Evolutionary conservation across 192 early-diverging fungal genomes (phyloP).

Genomic region (Linnemannia schmuckeri): DNA sequence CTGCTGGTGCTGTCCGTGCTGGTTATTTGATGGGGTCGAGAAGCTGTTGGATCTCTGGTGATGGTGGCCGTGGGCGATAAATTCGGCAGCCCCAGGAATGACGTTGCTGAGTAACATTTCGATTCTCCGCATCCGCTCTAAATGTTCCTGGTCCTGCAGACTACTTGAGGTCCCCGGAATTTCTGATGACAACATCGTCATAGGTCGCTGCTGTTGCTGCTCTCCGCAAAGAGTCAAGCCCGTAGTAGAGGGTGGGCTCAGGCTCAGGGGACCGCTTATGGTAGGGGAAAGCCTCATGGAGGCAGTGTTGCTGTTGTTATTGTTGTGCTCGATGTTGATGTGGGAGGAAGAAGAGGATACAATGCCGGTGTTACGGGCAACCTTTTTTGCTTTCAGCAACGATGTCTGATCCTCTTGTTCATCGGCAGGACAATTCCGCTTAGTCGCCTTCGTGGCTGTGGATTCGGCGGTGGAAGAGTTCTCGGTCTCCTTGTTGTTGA

Average conservation of each 20-base stretch:
- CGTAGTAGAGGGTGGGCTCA: neutral
- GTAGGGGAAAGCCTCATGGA: neutral
- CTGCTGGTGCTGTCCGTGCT: slow-evolving; percentile 11
- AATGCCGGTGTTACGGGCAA: neutral
- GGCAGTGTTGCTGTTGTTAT: neutral
- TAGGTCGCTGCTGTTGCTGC: neutral
- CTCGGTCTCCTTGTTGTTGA: neutral
- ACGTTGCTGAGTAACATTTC: slow-evolving; percentile 35
- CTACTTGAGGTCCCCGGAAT: neutral
- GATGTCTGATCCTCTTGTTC: slow-evolving; percentile 14
- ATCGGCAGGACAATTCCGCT: slow-evolving; percentile 8
- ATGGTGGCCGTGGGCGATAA: slow-evolving; percentile 22
- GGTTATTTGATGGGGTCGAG: neutral
- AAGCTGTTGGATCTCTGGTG: neutral
- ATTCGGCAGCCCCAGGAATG: slow-evolving; percentile 45
- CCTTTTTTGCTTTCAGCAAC: neutral
- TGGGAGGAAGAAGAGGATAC: neutral
- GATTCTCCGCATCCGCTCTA: slow-evolving; percentile 40
- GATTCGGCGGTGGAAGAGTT: neutral
- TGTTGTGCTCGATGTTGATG: neutral
- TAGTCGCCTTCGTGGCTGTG: slow-evolving; percentile 6
- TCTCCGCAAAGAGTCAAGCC: neutral
- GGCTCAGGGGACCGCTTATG: neutral
- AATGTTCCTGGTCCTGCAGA: slow-evolving; percentile 37
- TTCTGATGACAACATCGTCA: neutral